Percentiles rank a stretch among this genome's conserved stretches.
phyloP scores from a whole-genome alignment of 2,329 filamentous ascomycete species.

The Xylaria sp. region DNA sequence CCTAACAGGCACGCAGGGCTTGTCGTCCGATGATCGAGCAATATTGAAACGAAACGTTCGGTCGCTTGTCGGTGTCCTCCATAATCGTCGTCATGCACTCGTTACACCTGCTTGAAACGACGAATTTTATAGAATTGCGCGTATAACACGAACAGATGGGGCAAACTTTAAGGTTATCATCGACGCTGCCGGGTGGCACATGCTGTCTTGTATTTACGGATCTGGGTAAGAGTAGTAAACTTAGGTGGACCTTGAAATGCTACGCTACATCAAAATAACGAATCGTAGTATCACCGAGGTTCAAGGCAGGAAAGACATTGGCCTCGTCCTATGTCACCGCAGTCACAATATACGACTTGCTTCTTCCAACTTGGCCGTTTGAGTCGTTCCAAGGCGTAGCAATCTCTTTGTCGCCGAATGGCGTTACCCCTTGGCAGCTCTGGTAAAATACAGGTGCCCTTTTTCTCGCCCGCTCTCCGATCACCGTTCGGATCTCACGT shows the following conservation, averaged over 20 bases:
- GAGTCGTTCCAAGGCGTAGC: constrained; percentile 5
- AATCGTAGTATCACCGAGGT: neutral
- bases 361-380: constrained; percentile 4
- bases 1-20: constrained; percentile 3
- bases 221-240: neutral
- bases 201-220: neutral
- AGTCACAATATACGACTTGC: constrained; percentile 3
- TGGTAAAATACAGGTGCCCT: neutral
- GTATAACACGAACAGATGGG: constrained; percentile 29
- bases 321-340: neutral
- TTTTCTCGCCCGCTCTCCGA: constrained; percentile 28
- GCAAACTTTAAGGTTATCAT: constrained; percentile 12
- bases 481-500: constrained; percentile 13
- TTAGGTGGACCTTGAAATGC: neutral
- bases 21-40: constrained; percentile 29
- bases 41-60: constrained; percentile 27
- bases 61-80: constrained; percentile 19
- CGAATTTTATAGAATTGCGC: neutral
- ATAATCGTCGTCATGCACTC: constrained; percentile 1
- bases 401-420: constrained; percentile 2
- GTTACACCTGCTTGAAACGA: constrained; percentile 29
- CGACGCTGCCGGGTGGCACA: neutral
- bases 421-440: constrained; percentile 13
- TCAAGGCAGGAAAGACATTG: neutral
- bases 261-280: constrained; percentile 11